Evolutionary conservation across 306 rosid genomes (phyloP), one percentile per base, ranked within the genome.

Genomic region (Trifolium subterraneum): DNA sequence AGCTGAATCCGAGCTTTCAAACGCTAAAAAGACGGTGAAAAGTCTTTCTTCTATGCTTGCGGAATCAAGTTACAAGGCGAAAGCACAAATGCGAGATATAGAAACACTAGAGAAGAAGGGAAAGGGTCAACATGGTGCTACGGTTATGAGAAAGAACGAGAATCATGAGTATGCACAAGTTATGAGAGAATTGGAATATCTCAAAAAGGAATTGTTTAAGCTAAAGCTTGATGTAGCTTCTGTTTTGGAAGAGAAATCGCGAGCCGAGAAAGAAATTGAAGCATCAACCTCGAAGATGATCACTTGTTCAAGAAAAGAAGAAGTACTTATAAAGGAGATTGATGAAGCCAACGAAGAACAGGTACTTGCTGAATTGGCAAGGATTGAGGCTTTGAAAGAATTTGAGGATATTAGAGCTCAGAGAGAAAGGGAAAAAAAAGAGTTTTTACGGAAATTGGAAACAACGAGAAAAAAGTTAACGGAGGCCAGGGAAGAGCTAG

Each of bases 361-460:
- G 73, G 89, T 91, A 55, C 84, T 94, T 68, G 93, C 87, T 64
- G 99, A 88, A 79, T 72, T 91, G 74, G 96, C 97, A 10, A 79
- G 74, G 88, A 88, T 94, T 52, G 97, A 94, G 87, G 99, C 99
- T 48, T 81, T 85, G 82, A 88, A 77, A 84, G 99, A 92, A 58
- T 55, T 77, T 56, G 83, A 41, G 70, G 97, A 88, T 33, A 64
- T 86, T 54, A 86, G 84, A 75, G 78, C 86, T 38, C 79, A 68
- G 25, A 86, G 90, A 84, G 78, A 80, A 64, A 79, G 60, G 45
- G 96, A 90, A 83, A 88, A 84, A 39, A 33, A 19, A 16, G 86
- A 84, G 9, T 82, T 82, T 70, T 78, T 81, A 44, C 11, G 36
- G 8, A 79, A 78, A 68, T 78, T 92, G 63, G 89, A 88, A 77